Evolutionary conservation across 169 alveolate genomes (phyloP), one percentile per base, ranked within the genome.

Genomic region (Cryptosporidium sp.): DNA sequence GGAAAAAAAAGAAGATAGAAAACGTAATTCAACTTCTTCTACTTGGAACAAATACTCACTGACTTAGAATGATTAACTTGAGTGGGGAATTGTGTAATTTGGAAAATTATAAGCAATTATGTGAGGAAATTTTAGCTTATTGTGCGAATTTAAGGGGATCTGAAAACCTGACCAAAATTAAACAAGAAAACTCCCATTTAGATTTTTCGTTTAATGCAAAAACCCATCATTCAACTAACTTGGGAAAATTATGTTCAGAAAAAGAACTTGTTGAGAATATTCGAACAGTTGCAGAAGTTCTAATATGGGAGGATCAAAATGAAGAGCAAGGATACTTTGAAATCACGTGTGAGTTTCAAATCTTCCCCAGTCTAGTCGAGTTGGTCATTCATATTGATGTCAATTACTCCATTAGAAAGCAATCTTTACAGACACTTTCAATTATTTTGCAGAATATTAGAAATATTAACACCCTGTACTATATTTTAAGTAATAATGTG

Each of bases 281-380:
- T 43, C 69, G 89, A n/a, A 45, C 45, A 1, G 68, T 80, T 41
- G 89, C 89, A 0, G 89, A 80, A 43, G 70, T 80, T 33, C 37
- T 80, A 23, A 59, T 80, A 14, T 80, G 89, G 89, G 89, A 65
- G 35, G 89, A 80, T 41, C 89, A 80, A 26, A 80, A 80, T 48
- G 65, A 80, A 6, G 89, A 80, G 7, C 62, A 55, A 26, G 71
- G 71, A 9, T 80, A 31, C 75, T 80, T 80, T 80, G 89, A 67
- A 39, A 18, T 61, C 2, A 21, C 52, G 0, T 80, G 89, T 29
- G 67, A 59, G 31, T 62, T 59, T 29, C 8, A 65, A 10, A 67
- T 80, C 51, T 26, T 80, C 26, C 31, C 51, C 2, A 61, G 3
- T n/a, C 89, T 80, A 8, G 89, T 80, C 1, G 58, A 43, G 6